Evolutionary conservation across 129 eudicot species (phyloP), one percentile per base, ranked within the genome.

Genomic region (Saussurea involucrata): DNA sequence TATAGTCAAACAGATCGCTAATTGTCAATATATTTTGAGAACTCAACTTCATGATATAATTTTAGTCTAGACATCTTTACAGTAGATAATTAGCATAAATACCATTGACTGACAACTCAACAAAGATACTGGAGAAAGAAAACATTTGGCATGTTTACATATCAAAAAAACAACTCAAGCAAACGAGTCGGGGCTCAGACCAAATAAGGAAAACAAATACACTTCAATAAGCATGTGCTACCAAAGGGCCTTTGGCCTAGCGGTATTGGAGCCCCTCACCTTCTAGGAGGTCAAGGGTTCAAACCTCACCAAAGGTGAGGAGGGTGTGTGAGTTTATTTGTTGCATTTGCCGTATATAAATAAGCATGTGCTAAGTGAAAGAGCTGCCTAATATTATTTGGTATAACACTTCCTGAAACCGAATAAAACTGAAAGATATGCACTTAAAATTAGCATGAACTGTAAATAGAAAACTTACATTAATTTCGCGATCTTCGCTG

Each of bases 401-500:
- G 40, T 42, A 28, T 34, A 68, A 58, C 29, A 42, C 49, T 69
- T 78, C 65, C 79, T n/a, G 68, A 49, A 36, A 49, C 27, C 31
- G 58, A 46, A 72, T 15, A 71, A 24, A 15, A 46, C 65, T 20
- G 6, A 80, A 68, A 27, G 29, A 63, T 71, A 36, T 3, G 17
- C 63, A 27, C 18, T 67, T 21, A 40, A 44, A 20, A 34, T 12
- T n/a, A 58, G 60, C 33, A 49, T 34, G 17, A 21, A 32, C 63
- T 13, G 13, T 11, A 77, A 27, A 31, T 65, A 32, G 63, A 25
- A 66, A 21, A 75, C 89, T 81, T 74, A 86, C 99, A 83, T 92
- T 92, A 76, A 95, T 95, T 89, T 95, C 97, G 78, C 95, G 99
- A 83, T 95, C 99, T 82, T 95, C 92, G 2, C 86, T 90, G 25